Percentiles rank a stretch among this genome's conserved stretches.
These are phyloP conservation scores for Crithidia brevicula DNA, from an alignment of 208 protist species.

Conservation along the genomic window DNA sequence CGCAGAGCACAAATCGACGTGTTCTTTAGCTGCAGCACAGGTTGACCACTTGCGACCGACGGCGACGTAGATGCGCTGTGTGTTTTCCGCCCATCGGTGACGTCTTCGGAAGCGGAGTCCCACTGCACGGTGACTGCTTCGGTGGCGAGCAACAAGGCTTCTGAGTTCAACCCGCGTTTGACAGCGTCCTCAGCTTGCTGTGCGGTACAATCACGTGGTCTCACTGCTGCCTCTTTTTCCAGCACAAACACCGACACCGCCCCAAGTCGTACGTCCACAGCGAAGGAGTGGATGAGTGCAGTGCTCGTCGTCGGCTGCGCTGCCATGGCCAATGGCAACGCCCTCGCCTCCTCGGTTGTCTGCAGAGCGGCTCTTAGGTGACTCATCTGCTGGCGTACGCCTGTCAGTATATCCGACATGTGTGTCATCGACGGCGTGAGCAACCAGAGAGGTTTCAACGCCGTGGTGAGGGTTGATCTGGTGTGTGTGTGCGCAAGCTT, in stretches of 20 bases:
- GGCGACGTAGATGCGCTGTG: no score
- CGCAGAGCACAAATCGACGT: slow-evolving; percentile 24
- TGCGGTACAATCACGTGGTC: not conserved
- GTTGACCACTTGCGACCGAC: slow-evolving; percentile 3
- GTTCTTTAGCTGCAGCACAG: slow-evolving; percentile 23
- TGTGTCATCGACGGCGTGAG: slow-evolving; percentile 26
- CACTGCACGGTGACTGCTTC: slow-evolving; percentile 13
- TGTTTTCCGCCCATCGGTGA: no score
- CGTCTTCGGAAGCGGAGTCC: no score
- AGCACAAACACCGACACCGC: slow-evolving; percentile 20
- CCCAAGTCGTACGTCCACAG: slow-evolving; percentile 7
- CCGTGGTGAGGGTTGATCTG: not conserved
- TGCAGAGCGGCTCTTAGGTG: not conserved
- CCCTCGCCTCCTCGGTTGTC: no score
- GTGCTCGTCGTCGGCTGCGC: no score
- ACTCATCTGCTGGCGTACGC: slow-evolving; percentile 5
- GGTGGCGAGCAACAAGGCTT: slow-evolving; percentile 15
- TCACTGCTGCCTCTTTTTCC: slow-evolving; percentile 7
- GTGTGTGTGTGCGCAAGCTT: not conserved
- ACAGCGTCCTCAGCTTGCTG: slow-evolving; percentile 12
- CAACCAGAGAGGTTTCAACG: slow-evolving; percentile 25
- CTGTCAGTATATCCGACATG: slow-evolving; percentile 9
- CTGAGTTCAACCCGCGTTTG: not conserved
- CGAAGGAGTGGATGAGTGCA: not conserved
- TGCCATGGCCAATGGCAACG: no score